phyloP scores from a whole-genome alignment of 2,329 filamentous ascomycete genomes.

The Neopestalotiopsis rosae region DNA sequence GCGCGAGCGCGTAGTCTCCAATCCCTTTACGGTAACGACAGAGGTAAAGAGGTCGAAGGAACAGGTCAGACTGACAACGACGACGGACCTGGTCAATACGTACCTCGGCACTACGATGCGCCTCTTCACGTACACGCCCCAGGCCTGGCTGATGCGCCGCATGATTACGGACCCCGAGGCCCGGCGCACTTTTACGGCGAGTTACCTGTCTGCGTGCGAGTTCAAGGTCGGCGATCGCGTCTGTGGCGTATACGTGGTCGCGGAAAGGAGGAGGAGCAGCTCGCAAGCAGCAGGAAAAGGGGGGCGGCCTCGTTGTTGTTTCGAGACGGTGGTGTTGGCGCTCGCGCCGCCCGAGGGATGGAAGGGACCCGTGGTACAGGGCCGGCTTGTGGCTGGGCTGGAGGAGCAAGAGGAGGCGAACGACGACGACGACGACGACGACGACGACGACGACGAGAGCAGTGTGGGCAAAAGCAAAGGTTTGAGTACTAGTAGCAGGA shows the following conservation, averaged over 20 bases:
- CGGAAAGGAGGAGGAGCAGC: neutral
- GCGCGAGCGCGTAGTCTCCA: slow-evolving; percentile 27
- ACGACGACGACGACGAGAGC: too few species aligned
- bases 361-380: slow-evolving; percentile 26
- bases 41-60: too few species aligned
- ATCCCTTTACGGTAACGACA: neutral
- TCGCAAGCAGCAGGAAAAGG: too few species aligned
- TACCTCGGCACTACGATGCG: slow-evolving; percentile 30
- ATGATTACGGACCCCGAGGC: slow-evolving; percentile 20
- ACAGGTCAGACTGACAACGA: neutral
- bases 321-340: slow-evolving; percentile 25
- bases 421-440: too few species aligned
- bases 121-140: slow-evolving; percentile 30
- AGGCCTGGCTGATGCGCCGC: slow-evolving; percentile 27
- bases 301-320: neutral
- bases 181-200: slow-evolving; percentile 20
- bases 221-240: slow-evolving; percentile 29
- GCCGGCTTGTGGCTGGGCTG: slow-evolving; percentile 32
- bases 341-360: slow-evolving; percentile 29
- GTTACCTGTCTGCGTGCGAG: slow-evolving; percentile 25
- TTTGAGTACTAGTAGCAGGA: neutral
- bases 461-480: too few species aligned
- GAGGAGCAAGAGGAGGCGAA: slow-evolving; percentile 44
- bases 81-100: slow-evolving; percentile 21
- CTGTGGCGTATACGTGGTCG: slow-evolving; percentile 32